Conservation (phyloP, 306 rosid genomes). For the Fagus sylvatica region DNA sequence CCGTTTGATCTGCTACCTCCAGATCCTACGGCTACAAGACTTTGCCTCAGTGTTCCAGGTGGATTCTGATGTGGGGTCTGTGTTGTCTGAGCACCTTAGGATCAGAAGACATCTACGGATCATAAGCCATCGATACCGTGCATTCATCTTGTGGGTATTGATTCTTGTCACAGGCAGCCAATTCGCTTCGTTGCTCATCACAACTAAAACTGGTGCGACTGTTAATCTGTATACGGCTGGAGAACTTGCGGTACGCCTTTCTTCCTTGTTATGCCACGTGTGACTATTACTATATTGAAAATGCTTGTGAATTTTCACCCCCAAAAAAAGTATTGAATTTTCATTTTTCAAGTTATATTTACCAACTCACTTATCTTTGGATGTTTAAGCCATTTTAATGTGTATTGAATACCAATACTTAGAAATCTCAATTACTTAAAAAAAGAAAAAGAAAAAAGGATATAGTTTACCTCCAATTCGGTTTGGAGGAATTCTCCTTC, state of each 20-base stretch:
- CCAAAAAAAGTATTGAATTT: too few relatives aligned
- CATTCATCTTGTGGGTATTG: conserved; percentile 54
- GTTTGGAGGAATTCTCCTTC: too few relatives aligned
- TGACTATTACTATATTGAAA: too few relatives aligned
- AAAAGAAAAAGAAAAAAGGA: too few relatives aligned
- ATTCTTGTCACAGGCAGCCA: conserved; percentile 70
- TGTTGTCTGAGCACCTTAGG: conserved; percentile 78
- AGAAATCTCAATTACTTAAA: too few relatives aligned
- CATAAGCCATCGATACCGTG: conserved; percentile 86
- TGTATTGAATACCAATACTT: too few relatives aligned
- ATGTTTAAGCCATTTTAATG: too few relatives aligned
- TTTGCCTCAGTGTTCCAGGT: conserved; percentile 69
- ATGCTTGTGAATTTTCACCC: too few relatives aligned
- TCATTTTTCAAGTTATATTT: too few relatives aligned
- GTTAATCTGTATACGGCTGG: conserved; percentile 53
- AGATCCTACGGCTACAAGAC: conserved; percentile 78
- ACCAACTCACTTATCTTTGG: too few relatives aligned
- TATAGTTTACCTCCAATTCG: too few relatives aligned
- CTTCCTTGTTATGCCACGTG: too few relatives aligned
- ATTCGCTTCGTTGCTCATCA: conserved; percentile 58
- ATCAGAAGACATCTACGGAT: conserved; percentile 75
- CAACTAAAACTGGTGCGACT: conserved; percentile 38
- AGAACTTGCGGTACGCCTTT: conserved; percentile 70
- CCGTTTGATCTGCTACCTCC: conserved; percentile 85
- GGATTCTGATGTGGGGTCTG: conserved; percentile 71